Evolutionary conservation across 345 rosid genomes (phyloP).

Genomic region (Citrus unshiu): DNA sequence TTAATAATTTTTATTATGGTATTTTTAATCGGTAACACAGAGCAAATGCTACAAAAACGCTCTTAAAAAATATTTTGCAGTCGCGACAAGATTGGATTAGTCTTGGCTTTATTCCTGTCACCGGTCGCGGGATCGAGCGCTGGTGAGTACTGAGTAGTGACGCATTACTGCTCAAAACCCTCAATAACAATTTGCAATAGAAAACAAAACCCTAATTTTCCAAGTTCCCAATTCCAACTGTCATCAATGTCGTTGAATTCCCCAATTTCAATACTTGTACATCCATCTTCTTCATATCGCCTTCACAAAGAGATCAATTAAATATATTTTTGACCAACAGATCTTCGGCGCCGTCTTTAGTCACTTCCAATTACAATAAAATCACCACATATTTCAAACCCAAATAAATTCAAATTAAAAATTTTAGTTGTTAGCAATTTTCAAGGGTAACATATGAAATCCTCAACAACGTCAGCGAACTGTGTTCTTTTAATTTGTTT

Average conservation of each 20-base stretch:
- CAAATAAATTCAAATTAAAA: not conserved
- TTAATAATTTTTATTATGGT: too few species aligned
- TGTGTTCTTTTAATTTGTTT: conserved; percentile 39
- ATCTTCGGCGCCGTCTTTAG: not conserved
- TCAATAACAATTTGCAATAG: not conserved
- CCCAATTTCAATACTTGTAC: not conserved
- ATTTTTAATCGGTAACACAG: too few species aligned
- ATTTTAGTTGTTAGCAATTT: not conserved
- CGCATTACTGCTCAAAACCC: not conserved
- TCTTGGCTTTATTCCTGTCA: not conserved
- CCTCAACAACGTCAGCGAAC: conserved; percentile 12
- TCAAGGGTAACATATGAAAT: conserved; percentile 43
- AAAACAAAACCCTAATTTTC: not conserved
- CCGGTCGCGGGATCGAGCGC: not conserved
- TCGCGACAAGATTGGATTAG: too few species aligned
- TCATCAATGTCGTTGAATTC: not conserved
- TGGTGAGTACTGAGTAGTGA: too few species aligned
- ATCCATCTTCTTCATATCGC: not conserved
- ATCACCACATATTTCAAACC: not conserved
- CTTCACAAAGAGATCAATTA: not conserved
- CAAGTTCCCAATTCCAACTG: not conserved
- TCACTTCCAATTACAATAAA: not conserved
- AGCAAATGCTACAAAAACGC: not conserved
- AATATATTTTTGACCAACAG: not conserved
- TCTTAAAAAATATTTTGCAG: too few species aligned